phyloP scores from a whole-genome alignment of 2,329 filamentous ascomycete species.

The Drechslera avenae region DNA sequence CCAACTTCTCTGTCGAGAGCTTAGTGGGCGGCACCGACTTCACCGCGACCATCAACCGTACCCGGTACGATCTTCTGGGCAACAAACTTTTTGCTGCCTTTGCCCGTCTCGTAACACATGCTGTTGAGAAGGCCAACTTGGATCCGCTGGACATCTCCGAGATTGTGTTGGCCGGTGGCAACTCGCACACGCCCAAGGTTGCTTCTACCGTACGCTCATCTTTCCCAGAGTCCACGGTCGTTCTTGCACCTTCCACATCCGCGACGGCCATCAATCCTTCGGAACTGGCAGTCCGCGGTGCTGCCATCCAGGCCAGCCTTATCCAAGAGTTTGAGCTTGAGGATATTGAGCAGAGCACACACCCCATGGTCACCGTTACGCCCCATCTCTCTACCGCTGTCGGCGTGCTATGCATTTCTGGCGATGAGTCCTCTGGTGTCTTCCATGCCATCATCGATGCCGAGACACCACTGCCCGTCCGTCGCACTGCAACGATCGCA shows the following conservation, averaged over 20 bases:
- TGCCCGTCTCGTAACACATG: slow-evolving; percentile 81
- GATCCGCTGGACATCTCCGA: slow-evolving; percentile 93
- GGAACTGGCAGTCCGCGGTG: slow-evolving; percentile 85
- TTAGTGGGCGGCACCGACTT: slow-evolving; percentile 90
- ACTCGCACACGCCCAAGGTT: slow-evolving; percentile 91
- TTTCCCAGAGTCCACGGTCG: slow-evolving; percentile 78
- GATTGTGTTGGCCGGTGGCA: slow-evolving; percentile 90
- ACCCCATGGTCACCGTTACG: slow-evolving; percentile 91
- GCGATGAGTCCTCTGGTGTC: slow-evolving; percentile 64
- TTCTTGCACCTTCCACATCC: slow-evolving; percentile 83
- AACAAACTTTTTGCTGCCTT: slow-evolving; percentile 88
- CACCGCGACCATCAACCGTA: slow-evolving; percentile 86
- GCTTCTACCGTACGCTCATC: slow-evolving; percentile 77
- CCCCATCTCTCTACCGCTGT: slow-evolving; percentile 89
- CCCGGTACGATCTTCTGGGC: slow-evolving; percentile 87
- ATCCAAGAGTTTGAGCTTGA: slow-evolving; percentile 93
- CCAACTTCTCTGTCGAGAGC: slow-evolving; percentile 90
- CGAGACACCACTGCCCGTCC: slow-evolving; percentile 88
- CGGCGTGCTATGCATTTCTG: slow-evolving; percentile 74
- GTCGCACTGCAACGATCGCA: slow-evolving; percentile 78
- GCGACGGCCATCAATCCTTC: slow-evolving; percentile 86
- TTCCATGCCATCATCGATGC: slow-evolving; percentile 83
- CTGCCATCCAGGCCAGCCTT: slow-evolving; percentile 91
- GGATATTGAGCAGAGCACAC: slow-evolving; percentile 94
- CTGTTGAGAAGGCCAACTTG: slow-evolving; percentile 87